These are phyloP conservation scores for Kwoniella sp. DNA, from an alignment of 768 basidiomycete species.

Conservation along the genomic window DNA sequence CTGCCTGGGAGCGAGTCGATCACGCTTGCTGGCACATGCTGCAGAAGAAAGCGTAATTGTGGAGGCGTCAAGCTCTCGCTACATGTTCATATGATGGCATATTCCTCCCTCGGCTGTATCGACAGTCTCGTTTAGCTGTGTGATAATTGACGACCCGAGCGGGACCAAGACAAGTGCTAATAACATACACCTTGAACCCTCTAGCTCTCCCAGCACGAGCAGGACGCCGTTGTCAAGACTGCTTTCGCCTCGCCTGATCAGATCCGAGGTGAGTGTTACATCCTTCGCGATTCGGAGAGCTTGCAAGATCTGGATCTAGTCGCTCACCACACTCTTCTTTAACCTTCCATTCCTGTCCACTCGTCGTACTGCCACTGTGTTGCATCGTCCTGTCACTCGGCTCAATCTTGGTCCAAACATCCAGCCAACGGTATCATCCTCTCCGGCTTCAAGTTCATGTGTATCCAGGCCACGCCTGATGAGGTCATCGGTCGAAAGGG, in stretches of 20 bases:
- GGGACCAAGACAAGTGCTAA: too few relatives aligned
- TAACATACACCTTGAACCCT: constrained; percentile 1
- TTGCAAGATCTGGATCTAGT: not conserved
- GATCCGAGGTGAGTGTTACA: constrained; percentile 59
- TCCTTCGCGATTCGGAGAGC: too few relatives aligned
- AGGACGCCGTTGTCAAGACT: constrained; percentile 62
- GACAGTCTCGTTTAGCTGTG: too few relatives aligned
- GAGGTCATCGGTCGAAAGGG: constrained; percentile 76
- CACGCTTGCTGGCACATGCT: too few relatives aligned
- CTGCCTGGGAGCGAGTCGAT: not conserved
- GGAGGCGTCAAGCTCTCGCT: too few relatives aligned
- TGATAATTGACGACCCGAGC: too few relatives aligned
- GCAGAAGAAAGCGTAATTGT: too few relatives aligned
- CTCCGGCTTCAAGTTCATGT: constrained; percentile 74
- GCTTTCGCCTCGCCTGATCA: constrained; percentile 60
- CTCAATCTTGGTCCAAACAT: not conserved
- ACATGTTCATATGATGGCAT: too few relatives aligned
- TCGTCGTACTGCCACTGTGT: too few relatives aligned
- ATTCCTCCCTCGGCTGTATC: too few relatives aligned
- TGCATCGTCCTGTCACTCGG: too few relatives aligned
- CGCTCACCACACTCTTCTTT: not conserved
- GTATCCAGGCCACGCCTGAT: constrained; percentile 60
- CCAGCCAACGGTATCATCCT: constrained; percentile 67
- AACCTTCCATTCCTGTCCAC: not conserved
- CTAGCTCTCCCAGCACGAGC: constrained; percentile 69